Evolutionary conservation across 208 protist species (phyloP), one percentile per base, ranked within the genome.

Genomic region (Angomonas ambiguus): DNA sequence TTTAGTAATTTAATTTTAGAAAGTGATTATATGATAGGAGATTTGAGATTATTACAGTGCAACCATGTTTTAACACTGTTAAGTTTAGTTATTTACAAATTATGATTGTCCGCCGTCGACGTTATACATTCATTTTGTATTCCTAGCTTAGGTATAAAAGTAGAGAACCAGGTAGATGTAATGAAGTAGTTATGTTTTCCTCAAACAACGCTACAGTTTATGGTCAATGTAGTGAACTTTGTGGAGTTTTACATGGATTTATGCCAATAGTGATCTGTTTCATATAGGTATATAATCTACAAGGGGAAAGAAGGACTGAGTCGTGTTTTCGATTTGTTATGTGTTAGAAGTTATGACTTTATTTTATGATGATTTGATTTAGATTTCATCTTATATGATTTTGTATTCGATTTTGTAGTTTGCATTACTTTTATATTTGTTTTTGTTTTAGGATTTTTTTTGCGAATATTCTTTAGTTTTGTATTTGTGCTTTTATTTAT

Each of bases 301-400:
- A 83, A 83, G 75, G 81, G 83, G 79, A 85, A 91, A 82, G 81
- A 91, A 87, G 83, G 83, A 93, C 80, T 90, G 87, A 93, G 83
- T 85, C 83, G 87, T 74, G 69, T 93, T 69, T 93, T 93, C 85
- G 83, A 93, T 91, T 93, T 93, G 71, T 91, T 91, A 79, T 93
- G 83, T 87, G 63, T 93, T 90, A 90, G 87, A 83, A 93, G 83
- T 79, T 93, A 90, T 87, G 87, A 93, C 77, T 90, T 90, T 74
- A 82, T 93, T 56, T 83, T 93, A 67, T 93, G 87, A 81, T 93
- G 87, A 83, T 93, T 93, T 72, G 87, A 93, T 77, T 83, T 93
- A 80, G 87, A 93, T 85, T 93, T 93, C 72, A 90, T 93, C 65
- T 82, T 93, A 68, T 93, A 90, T 79, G 87, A 93, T 83, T 93